Conservation (phyloP, 2,329 filamentous ascomycete genomes). For the Neonectria punicea region DNA sequence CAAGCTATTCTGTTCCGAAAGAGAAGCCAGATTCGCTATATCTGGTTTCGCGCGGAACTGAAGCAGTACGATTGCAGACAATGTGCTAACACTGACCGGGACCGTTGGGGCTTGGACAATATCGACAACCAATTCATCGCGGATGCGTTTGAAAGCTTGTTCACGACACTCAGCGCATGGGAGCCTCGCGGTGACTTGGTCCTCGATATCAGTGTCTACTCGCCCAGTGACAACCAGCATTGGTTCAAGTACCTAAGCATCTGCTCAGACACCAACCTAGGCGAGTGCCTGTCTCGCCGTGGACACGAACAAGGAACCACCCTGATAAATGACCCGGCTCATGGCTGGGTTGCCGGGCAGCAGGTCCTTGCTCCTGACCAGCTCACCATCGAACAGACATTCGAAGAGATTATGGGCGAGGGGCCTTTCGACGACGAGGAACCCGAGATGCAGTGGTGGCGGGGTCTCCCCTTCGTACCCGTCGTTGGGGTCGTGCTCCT, state of each 20-base stretch:
- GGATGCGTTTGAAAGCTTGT: slow-evolving; percentile 45
- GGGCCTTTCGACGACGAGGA: slow-evolving; percentile 42
- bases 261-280: slow-evolving; percentile 28
- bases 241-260: slow-evolving; percentile 49
- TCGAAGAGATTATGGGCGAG: slow-evolving; percentile 45
- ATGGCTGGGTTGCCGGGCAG: slow-evolving; percentile 45
- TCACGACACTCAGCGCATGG: slow-evolving; percentile 47
- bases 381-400: slow-evolving; percentile 32
- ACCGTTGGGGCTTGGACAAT: slow-evolving; percentile 32
- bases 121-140: slow-evolving; percentile 41
- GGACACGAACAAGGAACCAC: slow-evolving; percentile 27
- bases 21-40: slow-evolving; percentile 38
- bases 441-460: slow-evolving; percentile 47
- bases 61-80: slow-evolving; percentile 36
- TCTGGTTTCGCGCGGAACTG: slow-evolving; percentile 47
- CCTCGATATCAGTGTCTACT: slow-evolving; percentile 52
- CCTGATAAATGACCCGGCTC: slow-evolving; percentile 39
- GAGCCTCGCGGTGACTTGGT: slow-evolving; percentile 46
- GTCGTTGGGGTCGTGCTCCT: slow-evolving; percentile 48
- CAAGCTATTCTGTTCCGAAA: slow-evolving; percentile 35
- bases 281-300: slow-evolving; percentile 20
- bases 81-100: slow-evolving; percentile 23
- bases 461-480: slow-evolving; percentile 46
- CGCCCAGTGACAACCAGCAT: slow-evolving; percentile 49
- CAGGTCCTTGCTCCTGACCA: slow-evolving; percentile 30